These are phyloP conservation scores for Neopestalotiopsis sp. DNA, from an alignment of 2,329 filamentous ascomycete species.

Conservation along the genomic window DNA sequence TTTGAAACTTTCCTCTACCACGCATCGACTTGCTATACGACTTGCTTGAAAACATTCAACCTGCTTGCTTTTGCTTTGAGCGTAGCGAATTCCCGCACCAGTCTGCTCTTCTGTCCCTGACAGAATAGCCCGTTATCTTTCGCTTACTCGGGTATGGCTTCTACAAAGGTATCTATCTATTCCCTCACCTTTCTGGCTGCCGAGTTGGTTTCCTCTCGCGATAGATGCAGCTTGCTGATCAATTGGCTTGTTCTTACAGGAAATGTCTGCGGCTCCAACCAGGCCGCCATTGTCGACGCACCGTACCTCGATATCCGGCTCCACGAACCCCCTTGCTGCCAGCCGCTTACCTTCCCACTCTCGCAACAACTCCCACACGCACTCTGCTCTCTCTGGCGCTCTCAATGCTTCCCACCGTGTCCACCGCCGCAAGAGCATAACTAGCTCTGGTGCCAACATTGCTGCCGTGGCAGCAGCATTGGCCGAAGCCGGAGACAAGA, in stretches of 20 bases:
- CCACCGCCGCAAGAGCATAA: slow-evolving; percentile 92
- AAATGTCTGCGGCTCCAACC: slow-evolving; percentile 69
- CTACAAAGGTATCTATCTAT: slow-evolving; percentile 60
- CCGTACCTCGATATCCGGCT: slow-evolving; percentile 64
- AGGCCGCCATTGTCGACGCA: slow-evolving; percentile 68
- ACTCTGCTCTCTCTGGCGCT: slow-evolving; percentile 78
- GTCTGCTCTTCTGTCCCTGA: neutral
- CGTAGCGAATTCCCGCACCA: neutral
- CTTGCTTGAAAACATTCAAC: slow-evolving; percentile 27
- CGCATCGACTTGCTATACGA: neutral
- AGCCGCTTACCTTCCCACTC: slow-evolving; percentile 66
- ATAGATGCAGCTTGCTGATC: slow-evolving; percentile 43
- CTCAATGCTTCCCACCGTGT: slow-evolving; percentile 85
- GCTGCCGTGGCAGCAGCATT: slow-evolving; percentile 77
- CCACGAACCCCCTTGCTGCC: slow-evolving; percentile 62
- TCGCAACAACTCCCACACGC: slow-evolving; percentile 79
- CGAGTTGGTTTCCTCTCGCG: slow-evolving; percentile 30
- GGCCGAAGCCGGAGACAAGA: slow-evolving; percentile 67
- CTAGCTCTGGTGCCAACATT: slow-evolving; percentile 73
- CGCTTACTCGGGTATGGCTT: slow-evolving; percentile 58
- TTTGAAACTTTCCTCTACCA: slow-evolving; percentile 18
- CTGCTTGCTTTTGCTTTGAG: slow-evolving; percentile 14
- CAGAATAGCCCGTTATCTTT: slow-evolving; percentile 22
- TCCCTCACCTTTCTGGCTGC: slow-evolving; percentile 25
- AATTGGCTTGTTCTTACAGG: slow-evolving; percentile 47